Conservation (phyloP, 2,329 filamentous ascomycete species). For the Penicillium sp. region DNA sequence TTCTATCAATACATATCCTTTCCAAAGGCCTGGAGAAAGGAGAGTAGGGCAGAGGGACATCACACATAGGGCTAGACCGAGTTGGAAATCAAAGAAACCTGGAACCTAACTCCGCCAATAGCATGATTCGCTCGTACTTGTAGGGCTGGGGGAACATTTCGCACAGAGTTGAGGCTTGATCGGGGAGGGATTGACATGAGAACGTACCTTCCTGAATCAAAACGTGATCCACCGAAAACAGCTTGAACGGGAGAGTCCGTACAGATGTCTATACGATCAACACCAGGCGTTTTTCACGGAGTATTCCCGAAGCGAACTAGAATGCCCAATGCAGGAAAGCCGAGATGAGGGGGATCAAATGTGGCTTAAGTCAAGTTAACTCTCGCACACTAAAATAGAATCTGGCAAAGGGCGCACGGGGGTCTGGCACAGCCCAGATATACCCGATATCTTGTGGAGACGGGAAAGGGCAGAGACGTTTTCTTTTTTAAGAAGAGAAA, state of each 20-base stretch:
- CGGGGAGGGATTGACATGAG: neutral
- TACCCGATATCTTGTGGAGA: constrained; percentile 1
- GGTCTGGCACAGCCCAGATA: neutral
- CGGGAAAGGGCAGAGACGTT: neutral
- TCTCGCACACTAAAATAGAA: constrained; percentile 5
- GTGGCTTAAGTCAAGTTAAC: constrained; percentile 1
- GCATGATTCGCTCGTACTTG: constrained; percentile 1
- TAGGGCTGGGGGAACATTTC: constrained; percentile 3
- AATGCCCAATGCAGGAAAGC: constrained; percentile 2
- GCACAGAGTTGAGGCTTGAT: neutral
- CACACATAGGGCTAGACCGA: neutral
- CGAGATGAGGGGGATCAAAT: constrained; percentile 1
- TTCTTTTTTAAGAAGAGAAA: neutral
- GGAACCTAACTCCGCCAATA: constrained; percentile 3
- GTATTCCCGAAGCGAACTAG: neutral
- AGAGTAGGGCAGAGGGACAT: neutral
- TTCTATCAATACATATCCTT: neutral
- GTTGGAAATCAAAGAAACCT: neutral
- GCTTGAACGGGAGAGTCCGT: neutral
- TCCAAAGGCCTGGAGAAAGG: neutral
- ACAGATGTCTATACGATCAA: neutral
- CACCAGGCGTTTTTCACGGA: neutral
- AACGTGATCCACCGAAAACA: neutral
- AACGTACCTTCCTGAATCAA: neutral
- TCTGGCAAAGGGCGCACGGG: neutral